Percentiles rank a stretch among this genome's conserved stretches.
Conservation (phyloP, 2,329 filamentous ascomycete genomes). For the Alternaria sp. region DNA sequence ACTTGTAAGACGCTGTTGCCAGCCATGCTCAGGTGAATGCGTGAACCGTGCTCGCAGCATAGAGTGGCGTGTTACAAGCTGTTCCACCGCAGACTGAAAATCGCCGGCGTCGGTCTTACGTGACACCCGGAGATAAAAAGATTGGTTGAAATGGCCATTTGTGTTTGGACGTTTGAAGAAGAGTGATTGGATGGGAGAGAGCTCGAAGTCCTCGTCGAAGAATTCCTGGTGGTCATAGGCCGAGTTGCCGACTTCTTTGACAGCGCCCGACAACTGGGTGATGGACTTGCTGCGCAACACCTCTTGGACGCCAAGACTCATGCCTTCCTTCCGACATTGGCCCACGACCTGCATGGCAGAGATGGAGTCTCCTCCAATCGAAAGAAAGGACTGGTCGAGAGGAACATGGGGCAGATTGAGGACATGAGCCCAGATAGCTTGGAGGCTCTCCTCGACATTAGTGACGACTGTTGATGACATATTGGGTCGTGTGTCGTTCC, state of each 20-base stretch:
- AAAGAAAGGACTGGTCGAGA: constrained; percentile 49
- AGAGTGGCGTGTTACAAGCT: constrained; percentile 37
- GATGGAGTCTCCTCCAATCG: constrained; percentile 57
- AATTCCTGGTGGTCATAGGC: constrained; percentile 31
- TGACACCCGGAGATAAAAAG: constrained; percentile 40
- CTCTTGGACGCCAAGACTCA: constrained; percentile 56
- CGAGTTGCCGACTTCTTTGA: constrained; percentile 25
- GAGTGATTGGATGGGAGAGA: constrained; percentile 42
- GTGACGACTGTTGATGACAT: constrained; percentile 11
- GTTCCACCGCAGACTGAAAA: constrained; percentile 31
- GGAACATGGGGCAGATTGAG: constrained; percentile 38
- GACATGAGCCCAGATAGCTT: constrained; percentile 40
- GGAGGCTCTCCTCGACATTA: constrained; percentile 26
- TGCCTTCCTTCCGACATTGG: constrained; percentile 54
- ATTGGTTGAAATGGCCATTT: constrained; percentile 45
- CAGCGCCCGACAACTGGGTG: constrained; percentile 32
- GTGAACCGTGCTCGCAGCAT: constrained; percentile 44
- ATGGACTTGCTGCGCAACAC: constrained; percentile 57
- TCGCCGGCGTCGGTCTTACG: constrained; percentile 30
- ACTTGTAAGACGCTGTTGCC: constrained; percentile 43
- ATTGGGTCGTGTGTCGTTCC: constrained; percentile 3
- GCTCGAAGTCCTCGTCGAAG: constrained; percentile 37
- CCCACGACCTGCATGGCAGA: constrained; percentile 59
- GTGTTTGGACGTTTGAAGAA: constrained; percentile 42
- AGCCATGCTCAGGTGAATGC: constrained; percentile 26